These are phyloP conservation scores for Plasmodium knowlesi DNA, from an alignment of 169 alveolate species.

Conservation along the genomic window DNA sequence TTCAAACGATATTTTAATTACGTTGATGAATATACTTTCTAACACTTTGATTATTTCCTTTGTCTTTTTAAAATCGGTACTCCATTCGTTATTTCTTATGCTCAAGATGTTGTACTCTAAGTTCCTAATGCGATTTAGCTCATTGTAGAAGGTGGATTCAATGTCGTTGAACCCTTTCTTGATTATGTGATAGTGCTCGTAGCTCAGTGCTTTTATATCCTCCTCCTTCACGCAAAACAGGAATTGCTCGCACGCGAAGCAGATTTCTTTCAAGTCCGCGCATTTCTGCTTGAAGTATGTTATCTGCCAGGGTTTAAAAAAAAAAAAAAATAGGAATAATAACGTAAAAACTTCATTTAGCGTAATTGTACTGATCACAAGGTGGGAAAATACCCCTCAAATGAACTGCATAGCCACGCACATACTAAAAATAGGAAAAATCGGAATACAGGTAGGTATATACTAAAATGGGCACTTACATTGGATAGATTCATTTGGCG, in stretches of 20 bases:
- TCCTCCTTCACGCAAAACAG: slow-evolving; percentile 56
- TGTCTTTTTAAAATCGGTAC: slow-evolving; percentile 53
- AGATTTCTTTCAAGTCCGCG: slow-evolving; percentile 60
- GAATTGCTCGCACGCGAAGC: slow-evolving; percentile 69
- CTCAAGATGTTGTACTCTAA: slow-evolving; percentile 54
- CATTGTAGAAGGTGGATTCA: slow-evolving; percentile 61
- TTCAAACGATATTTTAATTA: slow-evolving; percentile 71
- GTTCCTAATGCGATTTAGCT: slow-evolving; percentile 39
- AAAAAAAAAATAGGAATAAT: neutral
- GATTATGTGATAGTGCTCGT: slow-evolving; percentile 59
- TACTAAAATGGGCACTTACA: neutral
- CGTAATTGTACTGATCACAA: neutral
- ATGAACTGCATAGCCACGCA: neutral
- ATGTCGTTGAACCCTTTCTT: slow-evolving; percentile 73
- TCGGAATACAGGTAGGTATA: neutral
- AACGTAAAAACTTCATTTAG: neutral
- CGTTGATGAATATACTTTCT: slow-evolving; percentile 62
- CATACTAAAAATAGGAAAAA: neutral
- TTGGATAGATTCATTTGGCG: slow-evolving; percentile 32
- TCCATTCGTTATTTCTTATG: slow-evolving; percentile 63
- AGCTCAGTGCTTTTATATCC: slow-evolving; percentile 44
- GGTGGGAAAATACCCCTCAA: neutral
- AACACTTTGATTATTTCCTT: slow-evolving; percentile 63
- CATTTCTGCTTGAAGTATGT: slow-evolving; percentile 31
- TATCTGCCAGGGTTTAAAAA: neutral